A percentile compares a stretch with the other conserved stretches of the same genome.
Conservation (phyloP, 257 asterid species). For the Scutellaria minor region DNA sequence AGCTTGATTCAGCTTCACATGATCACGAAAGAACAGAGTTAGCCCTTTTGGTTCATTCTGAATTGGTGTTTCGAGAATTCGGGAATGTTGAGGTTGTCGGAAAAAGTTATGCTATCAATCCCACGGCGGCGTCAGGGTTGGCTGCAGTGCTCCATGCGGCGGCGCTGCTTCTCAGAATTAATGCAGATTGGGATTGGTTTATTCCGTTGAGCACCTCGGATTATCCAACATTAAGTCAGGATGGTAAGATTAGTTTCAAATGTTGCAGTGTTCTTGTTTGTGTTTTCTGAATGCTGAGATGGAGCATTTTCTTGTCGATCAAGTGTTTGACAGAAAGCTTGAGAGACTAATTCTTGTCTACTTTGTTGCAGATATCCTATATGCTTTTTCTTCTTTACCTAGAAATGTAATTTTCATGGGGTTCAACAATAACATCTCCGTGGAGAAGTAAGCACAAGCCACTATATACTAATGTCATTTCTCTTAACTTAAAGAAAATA, state of each 20-base stretch:
- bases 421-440: constrained; percentile 37
- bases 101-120: constrained; percentile 47
- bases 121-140: constrained; percentile 55
- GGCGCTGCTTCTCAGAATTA: constrained; percentile 53
- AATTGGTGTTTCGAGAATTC: constrained; percentile 45
- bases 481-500: no score
- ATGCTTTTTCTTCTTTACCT: constrained; percentile 55
- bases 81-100: constrained; percentile 62
- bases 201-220: constrained; percentile 50
- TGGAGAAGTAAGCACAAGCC: constrained; percentile 44
- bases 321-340: constrained; percentile 10
- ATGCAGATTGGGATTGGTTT: constrained; percentile 65
- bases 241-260: constrained; percentile 42
- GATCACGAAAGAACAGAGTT: constrained; percentile 42
- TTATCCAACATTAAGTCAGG: constrained; percentile 63
- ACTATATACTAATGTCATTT: background rate
- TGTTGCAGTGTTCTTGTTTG: background rate
- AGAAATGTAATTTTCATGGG: constrained; percentile 55
- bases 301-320: background rate
- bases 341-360: background rate
- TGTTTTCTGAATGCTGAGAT: background rate
- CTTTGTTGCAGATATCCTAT: constrained; percentile 58
- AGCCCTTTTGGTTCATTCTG: constrained; percentile 31
- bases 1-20: constrained; percentile 48
- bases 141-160: constrained; percentile 65